Percentiles rank a stretch among this genome's conserved stretches.
phyloP scores from a whole-genome alignment of 1,139 yeast species.

The Blastobotrys aristatus region DNA sequence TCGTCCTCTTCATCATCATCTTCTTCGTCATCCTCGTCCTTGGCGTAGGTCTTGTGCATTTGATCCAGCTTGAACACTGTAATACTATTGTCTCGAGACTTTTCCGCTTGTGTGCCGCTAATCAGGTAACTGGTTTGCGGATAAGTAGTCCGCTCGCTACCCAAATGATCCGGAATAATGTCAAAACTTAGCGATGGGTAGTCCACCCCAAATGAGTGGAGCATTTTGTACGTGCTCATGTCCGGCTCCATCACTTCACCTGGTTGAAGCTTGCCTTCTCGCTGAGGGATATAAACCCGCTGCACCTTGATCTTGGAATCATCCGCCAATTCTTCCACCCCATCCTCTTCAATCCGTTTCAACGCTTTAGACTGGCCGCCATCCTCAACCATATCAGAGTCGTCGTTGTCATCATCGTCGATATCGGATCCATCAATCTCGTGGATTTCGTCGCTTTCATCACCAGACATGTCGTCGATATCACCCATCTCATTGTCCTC shows the following conservation, averaged over 20 bases:
- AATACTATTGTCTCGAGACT: conserved; percentile 81
- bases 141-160: conserved; percentile 79
- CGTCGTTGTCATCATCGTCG: conserved; percentile 51
- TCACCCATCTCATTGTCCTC: conserved; percentile 59
- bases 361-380: conserved; percentile 30
- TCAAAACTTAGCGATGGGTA: conserved; percentile 97
- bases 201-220: conserved; percentile 87
- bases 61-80: conserved; percentile 79
- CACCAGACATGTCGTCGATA: conserved; percentile 94
- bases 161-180: conserved; percentile 78
- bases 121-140: conserved; percentile 85
- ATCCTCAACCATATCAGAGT: conserved; percentile 32
- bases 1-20: conserved; percentile 68
- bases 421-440: conserved; percentile 50
- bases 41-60: conserved; percentile 75
- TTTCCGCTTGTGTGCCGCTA: conserved; percentile 92
- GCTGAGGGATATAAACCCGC: conserved; percentile 72
- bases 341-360: conserved; percentile 41
- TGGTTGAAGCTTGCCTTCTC: conserved; percentile 85
- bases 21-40: conserved; percentile 68
- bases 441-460: conserved; percentile 75
- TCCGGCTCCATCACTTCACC: conserved; percentile 97
- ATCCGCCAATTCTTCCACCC: conserved; percentile 35
- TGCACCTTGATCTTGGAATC: conserved; percentile 29
- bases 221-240: conserved; percentile 92